Base-by-base conservation (phyloP, 192 early-diverging fungal species). In the Dispira simplex region DNA sequence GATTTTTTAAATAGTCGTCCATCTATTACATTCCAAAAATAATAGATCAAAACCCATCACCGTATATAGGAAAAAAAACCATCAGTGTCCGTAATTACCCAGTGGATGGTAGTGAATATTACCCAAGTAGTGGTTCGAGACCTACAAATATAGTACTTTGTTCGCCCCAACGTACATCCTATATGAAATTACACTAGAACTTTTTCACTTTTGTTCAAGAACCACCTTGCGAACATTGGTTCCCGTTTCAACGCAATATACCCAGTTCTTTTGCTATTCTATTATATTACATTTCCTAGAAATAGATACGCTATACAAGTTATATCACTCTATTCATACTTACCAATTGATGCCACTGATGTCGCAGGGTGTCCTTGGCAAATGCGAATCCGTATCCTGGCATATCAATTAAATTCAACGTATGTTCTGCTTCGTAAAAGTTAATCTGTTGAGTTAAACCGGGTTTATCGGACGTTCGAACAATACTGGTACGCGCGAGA, bases 341-440 rank as follows among this genome's bases (percentile, higher is more conserved):
- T 72, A 84, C 81, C 77, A 90, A 47, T 43, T 81, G 70, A 66
- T 65, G 65, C 88, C 88, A 90, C 25, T 66, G 45, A 28, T 63
- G 20, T 27, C 72, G 64, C 21, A 73, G 67, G 45, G 77, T 77
- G n/a, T 87, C 83, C 46, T 88, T 82, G 25, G 76, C 85, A 72
- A 78, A 85, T 3, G 88, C 88, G 72, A 90, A 90, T 32, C 88
- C 88, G 68, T 88, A 88, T 51, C 88, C 88, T 9, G 88, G 88
- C 88, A 90, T 88, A 66, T 90, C 88, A 3, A 88, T 77, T 55
- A 90, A 71, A 52, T 78, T 74, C 60, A 88, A 82, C 56, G 80
- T 76, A 12, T 70, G 70, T 16, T 75, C 77, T 16, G 77, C 84
- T 14, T 78, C 75, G 68, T 84, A 90, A 74, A 88, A 90, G 73